Evolutionary conservation across 768 basidiomycete genomes (phyloP), one percentile per base, ranked within the genome.

Genomic region (Scleroderma bovista): DNA sequence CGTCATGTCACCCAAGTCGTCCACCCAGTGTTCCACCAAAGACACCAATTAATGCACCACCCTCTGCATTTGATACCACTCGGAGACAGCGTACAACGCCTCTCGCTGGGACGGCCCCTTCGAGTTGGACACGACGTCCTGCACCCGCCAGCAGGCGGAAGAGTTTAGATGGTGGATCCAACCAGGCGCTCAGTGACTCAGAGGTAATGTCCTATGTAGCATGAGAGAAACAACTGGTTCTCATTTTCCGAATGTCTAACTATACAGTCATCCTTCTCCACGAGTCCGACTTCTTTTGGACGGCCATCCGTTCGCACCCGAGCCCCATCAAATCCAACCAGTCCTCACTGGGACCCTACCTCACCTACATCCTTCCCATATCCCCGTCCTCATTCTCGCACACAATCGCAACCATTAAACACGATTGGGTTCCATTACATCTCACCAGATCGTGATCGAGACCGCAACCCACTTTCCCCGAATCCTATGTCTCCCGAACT

Each of bases 51-150:
- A 66, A 66, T 37, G 66, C 75, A 31, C 57, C 55, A 1, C 56
- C 65, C 1, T 88, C 86, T 0, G 80, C 80, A 3, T 85, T 91
- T 55, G 88, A 91, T 57, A 74, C 78, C 0, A 77, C 83, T 41
- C 74, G 77, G 26, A 70, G 89, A 51, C 87, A 88, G 61, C 78
- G 89, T 17, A 75, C 86, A 9, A 81, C 81, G 0, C 89, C 88
- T 0, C 68, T 89, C 2, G 63, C 63, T 3, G 70, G 64, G 47
- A 70, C 64, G 23, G 79, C 85, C 1, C 89, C 89, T 1, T 88
- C 88, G 3, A 89, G 85, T 57, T 90, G 88, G 84, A 61, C 77
- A 24, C 83, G 80, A 53, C 78, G 85, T 3, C 86, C 86, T 4
- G 69, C 72, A 15, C 86, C 87, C 13, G 82, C 84, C 6, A 69